These are phyloP conservation scores for Annulohypoxylon nitens DNA, from an alignment of 495 filamentous ascomycete genomes.

Conservation along the genomic window DNA sequence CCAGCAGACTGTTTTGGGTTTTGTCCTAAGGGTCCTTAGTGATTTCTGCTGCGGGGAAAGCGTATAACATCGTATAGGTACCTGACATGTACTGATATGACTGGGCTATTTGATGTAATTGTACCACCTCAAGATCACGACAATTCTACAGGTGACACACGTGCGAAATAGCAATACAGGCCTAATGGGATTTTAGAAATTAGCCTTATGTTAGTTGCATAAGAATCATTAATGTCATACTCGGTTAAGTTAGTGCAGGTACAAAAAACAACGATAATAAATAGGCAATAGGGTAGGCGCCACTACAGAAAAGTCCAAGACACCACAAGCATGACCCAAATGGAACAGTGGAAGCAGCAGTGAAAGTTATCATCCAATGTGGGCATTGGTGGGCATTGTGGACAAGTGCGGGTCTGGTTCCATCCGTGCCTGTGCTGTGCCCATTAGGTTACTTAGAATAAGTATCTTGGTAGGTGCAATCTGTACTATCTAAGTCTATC, in stretches of 20 bases:
- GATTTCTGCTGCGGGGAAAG: slow-evolving; percentile 18
- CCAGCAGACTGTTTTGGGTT: slow-evolving; percentile 12
- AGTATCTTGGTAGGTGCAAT: neutral
- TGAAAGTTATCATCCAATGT: slow-evolving; percentile 1
- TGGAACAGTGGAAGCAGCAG: neutral
- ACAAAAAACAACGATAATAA: neutral
- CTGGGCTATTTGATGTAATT: too few relatives aligned
- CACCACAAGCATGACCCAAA: neutral
- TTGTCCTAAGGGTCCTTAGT: neutral
- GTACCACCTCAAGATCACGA: neutral
- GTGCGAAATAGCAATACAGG: neutral
- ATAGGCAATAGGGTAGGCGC: neutral
- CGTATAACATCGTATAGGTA: neutral
- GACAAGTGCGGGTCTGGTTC: slow-evolving; percentile 15
- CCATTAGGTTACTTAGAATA: slow-evolving; percentile 2
- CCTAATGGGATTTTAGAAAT: slow-evolving; percentile 7
- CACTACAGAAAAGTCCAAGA: neutral
- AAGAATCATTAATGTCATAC: slow-evolving; percentile 1
- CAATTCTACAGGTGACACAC: neutral
- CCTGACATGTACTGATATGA: too few relatives aligned
- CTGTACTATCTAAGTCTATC: too few relatives aligned
- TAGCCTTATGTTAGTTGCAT: slow-evolving; percentile 8
- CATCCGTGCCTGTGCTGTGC: slow-evolving; percentile 15
- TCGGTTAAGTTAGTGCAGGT: neutral
- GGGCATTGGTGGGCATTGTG: neutral